Base-by-base conservation (phyloP, 108 stramenopile genomes). In the Schizochytrium sp. region DNA sequence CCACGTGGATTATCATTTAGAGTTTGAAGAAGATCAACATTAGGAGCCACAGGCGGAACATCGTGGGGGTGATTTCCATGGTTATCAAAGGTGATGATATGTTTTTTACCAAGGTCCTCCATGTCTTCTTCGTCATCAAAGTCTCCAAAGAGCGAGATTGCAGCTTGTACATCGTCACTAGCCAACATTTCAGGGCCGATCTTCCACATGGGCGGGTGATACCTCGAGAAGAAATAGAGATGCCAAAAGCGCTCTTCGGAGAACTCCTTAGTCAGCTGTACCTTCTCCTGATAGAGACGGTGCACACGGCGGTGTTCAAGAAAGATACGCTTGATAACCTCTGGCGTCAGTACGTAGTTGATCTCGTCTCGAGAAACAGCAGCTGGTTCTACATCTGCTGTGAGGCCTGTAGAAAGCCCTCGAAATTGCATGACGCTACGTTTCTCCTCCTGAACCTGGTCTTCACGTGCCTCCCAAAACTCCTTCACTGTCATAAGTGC, bases 381-480 rank as follows among this genome's bases (percentile, higher is more conserved):
- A 8, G 53, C 28, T 10, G 76, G 50, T 55, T 83, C 50, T 53
- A 83, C 76, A 50, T 83, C 76, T 40, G 76, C 76, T 5, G 76
- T 83, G 1, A 83, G 76, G n/a, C 76, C 76, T 47, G 50, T 83
- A 10, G 76, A 83, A 10, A 83, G 53, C 10, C 76, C 76, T 8
- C 76, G 76, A 5, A n/a, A 55, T 4, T 83, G 76, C 50, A 55
- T 55, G 7, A 83, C 5, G 47, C 50, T n/a, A n/a, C 50, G 47
- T 28, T 49, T n/a, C 2, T 83, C 76, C 76, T 83, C 76, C 15
- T 17, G 28, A 38, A 83, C 76, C 2, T 83, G 50, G 47, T n/a
- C 28, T 53, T 83, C 50, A 38, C 76, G 47, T n/a, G 76, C 76
- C 76, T 83, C 76, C 76, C 76, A 83, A 53, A 83, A 83, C 76